Percentiles rank a stretch among this genome's conserved stretches.
Conservation (phyloP, 805 yeast genomes). For the Nakazawaea sp. region DNA sequence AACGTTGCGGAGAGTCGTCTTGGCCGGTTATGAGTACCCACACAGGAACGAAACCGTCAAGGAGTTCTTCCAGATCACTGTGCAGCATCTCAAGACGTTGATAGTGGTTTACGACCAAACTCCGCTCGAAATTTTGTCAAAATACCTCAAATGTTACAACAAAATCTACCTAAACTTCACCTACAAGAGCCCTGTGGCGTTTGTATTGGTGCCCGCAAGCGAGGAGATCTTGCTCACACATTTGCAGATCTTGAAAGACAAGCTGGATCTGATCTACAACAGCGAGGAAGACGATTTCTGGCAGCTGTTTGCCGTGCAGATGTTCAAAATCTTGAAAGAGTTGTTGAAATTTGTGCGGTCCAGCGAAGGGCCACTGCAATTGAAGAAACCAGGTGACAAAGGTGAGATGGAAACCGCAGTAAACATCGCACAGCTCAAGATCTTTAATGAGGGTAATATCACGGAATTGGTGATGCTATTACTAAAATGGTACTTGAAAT, state of each 20-base stretch:
- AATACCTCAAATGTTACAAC: slow-evolving; percentile 66
- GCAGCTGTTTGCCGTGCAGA: slow-evolving; percentile 66
- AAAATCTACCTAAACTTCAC: slow-evolving; percentile 63
- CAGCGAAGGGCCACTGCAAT: slow-evolving; percentile 51
- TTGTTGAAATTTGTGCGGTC: slow-evolving; percentile 44
- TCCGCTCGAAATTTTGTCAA: slow-evolving; percentile 47
- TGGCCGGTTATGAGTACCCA: slow-evolving; percentile 70
- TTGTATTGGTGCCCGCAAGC: slow-evolving; percentile 61
- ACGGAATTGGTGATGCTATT: slow-evolving; percentile 57
- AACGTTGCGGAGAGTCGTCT: slow-evolving; percentile 62
- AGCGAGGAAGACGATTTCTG: slow-evolving; percentile 57
- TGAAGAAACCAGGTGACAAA: slow-evolving; percentile 60
- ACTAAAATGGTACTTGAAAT: slow-evolving; percentile 65
- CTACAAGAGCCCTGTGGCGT: slow-evolving; percentile 58
- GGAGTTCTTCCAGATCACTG: slow-evolving; percentile 52
- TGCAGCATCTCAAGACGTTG: slow-evolving; percentile 54
- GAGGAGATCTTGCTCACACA: slow-evolving; percentile 55
- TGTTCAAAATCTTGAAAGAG: slow-evolving; percentile 57
- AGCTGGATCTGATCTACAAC: slow-evolving; percentile 59
- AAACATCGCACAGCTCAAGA: slow-evolving; percentile 38
- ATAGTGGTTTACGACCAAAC: slow-evolving; percentile 45
- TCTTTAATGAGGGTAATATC: slow-evolving; percentile 53
- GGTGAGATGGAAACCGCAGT: slow-evolving; percentile 56
- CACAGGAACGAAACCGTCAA: slow-evolving; percentile 49
- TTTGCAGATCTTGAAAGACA: slow-evolving; percentile 51